Base-by-base conservation (phyloP, 345 rosid species). In the Boechera stricta region DNA sequence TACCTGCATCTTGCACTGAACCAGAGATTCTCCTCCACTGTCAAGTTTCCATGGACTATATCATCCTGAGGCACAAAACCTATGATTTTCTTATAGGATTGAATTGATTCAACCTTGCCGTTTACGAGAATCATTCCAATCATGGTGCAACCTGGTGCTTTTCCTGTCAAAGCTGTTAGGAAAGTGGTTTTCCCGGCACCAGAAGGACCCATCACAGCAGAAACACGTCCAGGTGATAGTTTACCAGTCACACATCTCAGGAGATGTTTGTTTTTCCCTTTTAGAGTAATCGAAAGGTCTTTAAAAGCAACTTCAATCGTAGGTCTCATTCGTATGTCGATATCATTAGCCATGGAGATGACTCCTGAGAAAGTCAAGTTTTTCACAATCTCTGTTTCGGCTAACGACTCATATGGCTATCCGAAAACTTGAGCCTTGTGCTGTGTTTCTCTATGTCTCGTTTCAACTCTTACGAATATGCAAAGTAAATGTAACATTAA, bases 1-100 rank as follows among this genome's bases (percentile, higher is more conserved):
- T 86, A 91, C 98, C 99, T 91, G 97, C 99, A 96, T 83, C 96
- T 87, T 76, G 99, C 98, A 67, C 98, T 96, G 83, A 96, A 96
- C 97, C 98, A 91, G 45, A 93, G 97, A 78, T 96, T 96, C 76
- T 96, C 99, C 81, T 88, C 96, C 71, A 96, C 97, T 1, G 97
- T 87, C 83, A 96, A 85, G 90, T 96, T 96, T 63, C 99, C 99
- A 72, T 96, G 99, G 72, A 96, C 99, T 28, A 93, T 96, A 73
- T 96, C 99, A 78, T 96, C 99, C 73, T 96, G 98, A 26, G 99
- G 98, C 76, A 96, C 99, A 76, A 86, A 93, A 42, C 99, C 98
- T 7, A 90, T 96, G 65, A 96, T 89, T 84, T 74, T 96, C 86
- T 86, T 91, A 86, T 90, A 96, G 38, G 95, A 84, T 64, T 88